Percentiles rank a stretch among this genome's conserved stretches.
Evolutionary conservation across 108 stramenopile genomes (phyloP).

Genomic region (Pseudonitzschia pungens): DNA sequence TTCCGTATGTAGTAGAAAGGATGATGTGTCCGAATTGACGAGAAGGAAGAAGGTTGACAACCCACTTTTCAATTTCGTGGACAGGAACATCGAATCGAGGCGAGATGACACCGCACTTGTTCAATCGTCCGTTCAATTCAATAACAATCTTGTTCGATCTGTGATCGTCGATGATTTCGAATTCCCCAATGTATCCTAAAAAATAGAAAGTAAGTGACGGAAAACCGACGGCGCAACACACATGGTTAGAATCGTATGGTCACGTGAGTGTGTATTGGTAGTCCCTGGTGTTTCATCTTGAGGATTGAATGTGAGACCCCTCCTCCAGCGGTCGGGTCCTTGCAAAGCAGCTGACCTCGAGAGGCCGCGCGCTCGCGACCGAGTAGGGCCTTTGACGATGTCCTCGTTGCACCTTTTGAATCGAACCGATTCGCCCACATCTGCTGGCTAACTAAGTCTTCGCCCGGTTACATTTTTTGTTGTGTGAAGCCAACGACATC

Average conservation of each 20-base stretch:
- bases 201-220: slow-evolving; percentile 18
- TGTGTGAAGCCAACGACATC: not conserved
- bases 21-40: slow-evolving; percentile 99
- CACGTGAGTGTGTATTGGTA: slow-evolving; percentile 65
- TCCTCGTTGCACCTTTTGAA: not conserved
- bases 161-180: slow-evolving; percentile 99
- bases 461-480: not conserved
- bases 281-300: slow-evolving; percentile 33
- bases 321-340: slow-evolving; percentile 41
- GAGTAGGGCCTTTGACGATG: slow-evolving; percentile 10
- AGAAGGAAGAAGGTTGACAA: slow-evolving; percentile 95
- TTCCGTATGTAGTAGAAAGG: slow-evolving; percentile 96
- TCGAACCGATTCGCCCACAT: not conserved
- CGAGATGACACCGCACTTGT: slow-evolving; percentile 99
- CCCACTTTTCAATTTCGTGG: slow-evolving; percentile 97
- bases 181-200: slow-evolving; percentile 99
- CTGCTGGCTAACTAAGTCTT: not conserved
- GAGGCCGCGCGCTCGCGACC: slow-evolving; percentile 42
- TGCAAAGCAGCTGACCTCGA: slow-evolving; percentile 37
- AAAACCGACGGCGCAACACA: slow-evolving; percentile 56
- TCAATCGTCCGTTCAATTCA: slow-evolving; percentile 96
- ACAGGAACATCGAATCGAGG: slow-evolving; percentile 96
- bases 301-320: slow-evolving; percentile 16
- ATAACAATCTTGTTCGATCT: slow-evolving; percentile 98
- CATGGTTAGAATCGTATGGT: slow-evolving; percentile 27